Conservation (phyloP, 2,329 filamentous ascomycete genomes). For the Cytospora mali region DNA sequence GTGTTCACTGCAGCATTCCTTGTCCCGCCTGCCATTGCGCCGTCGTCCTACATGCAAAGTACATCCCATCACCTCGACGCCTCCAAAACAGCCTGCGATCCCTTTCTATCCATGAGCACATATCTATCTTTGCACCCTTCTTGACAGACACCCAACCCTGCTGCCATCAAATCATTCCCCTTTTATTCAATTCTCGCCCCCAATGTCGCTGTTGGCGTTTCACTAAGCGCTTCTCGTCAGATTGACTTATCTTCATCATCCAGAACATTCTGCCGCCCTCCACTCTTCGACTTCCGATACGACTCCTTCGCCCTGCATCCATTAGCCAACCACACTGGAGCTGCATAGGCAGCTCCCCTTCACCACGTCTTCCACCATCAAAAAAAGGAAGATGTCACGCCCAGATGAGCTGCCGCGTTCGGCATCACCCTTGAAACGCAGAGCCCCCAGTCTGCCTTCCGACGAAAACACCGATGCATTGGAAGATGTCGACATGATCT, state of each 20-base stretch:
- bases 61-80: not conserved
- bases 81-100: slow-evolving; percentile 9
- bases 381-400: slow-evolving; percentile 70
- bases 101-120: slow-evolving; percentile 7
- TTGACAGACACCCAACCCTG: too few species aligned
- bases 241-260: slow-evolving; percentile 15
- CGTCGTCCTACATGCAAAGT: not conserved
- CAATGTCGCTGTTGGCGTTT: slow-evolving; percentile 14
- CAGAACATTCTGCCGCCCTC: slow-evolving; percentile 23
- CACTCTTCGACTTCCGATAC: slow-evolving; percentile 26
- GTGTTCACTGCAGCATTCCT: not conserved
- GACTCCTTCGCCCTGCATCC: slow-evolving; percentile 12
- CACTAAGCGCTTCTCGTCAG: slow-evolving; percentile 25
- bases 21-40: not conserved
- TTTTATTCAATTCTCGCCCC: not conserved
- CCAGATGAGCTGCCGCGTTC: slow-evolving; percentile 61
- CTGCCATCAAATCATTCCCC: too few species aligned
- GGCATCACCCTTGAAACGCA: slow-evolving; percentile 66
- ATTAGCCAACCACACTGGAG: slow-evolving; percentile 45
- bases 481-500: slow-evolving; percentile 51
- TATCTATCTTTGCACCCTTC: slow-evolving; percentile 4
- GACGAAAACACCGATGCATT: slow-evolving; percentile 45
- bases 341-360: slow-evolving; percentile 68
- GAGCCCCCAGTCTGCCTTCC: slow-evolving; percentile 63
- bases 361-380: slow-evolving; percentile 70